Base-by-base conservation (phyloP, 2,329 filamentous ascomycete species). In the Microthyrium microscopicum region DNA sequence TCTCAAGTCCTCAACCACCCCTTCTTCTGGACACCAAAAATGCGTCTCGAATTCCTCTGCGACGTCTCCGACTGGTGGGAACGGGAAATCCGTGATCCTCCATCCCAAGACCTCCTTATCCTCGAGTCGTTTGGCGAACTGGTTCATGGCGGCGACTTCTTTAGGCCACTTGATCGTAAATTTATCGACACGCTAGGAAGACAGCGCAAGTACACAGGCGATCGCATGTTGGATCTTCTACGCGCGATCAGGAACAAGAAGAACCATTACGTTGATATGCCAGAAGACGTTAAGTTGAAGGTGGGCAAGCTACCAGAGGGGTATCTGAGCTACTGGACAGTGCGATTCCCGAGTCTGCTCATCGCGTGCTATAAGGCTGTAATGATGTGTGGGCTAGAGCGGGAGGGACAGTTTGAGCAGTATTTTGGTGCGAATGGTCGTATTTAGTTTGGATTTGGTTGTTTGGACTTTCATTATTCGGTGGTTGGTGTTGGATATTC, bases 251-350 rank as follows among this genome's bases (percentile, higher is more conserved):
- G 89, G 17, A 98, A 98, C 57, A 98, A 98, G 68, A 81, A 80
- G 46, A 93, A 95, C 42, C 89, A 98, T 51, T 98, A 94, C 52
- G 85, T 93, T 48, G 89, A 98, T 52, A 87, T 98, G 81, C 69
- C 80, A 5, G 79, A 85, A 11, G 60, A 72, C 31, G 68, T 93
- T 41, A 87, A 77, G 55, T 62, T 62, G 31, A 64, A 67, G 44
- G 80, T 93, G 0, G 84, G 83, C 0, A 58, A 73, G 6, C 50
- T 87, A 38, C 78, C 83, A 0, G 75, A 83, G 11, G 82, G 81
- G 0, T 94, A 93, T 49, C 59, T 93, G 28, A 64, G 64, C 8
- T 93, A 91, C 48, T 94, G 84, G 81, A 79, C 78, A 0, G 61
- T 69, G 5, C 65, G 70, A 37, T 94, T 94, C 48, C 83, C 84